Conservation (phyloP, 2,329 filamentous ascomycete genomes). For the Pseudocercospora macadamiae region DNA sequence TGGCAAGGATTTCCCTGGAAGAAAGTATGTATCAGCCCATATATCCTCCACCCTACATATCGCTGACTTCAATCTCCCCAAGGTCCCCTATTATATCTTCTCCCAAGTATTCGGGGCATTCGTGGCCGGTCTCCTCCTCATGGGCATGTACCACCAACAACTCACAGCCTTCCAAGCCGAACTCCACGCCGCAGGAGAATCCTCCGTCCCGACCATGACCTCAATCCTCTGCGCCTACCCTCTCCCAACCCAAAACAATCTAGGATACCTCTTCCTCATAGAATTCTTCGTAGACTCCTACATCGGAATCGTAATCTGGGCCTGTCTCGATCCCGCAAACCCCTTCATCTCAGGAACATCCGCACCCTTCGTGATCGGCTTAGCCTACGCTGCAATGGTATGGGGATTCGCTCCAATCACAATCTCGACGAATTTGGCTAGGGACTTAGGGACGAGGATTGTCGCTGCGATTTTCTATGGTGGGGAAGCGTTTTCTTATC, state of each 20-base stretch:
- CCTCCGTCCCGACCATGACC: constrained; percentile 37
- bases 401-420: constrained; percentile 62
- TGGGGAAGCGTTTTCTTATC: constrained; percentile 52
- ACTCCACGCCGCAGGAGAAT: constrained; percentile 43
- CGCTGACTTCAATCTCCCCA: not conserved
- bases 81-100: constrained; percentile 58
- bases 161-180: constrained; percentile 47
- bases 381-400: constrained; percentile 55
- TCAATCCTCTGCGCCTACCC: constrained; percentile 59
- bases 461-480: constrained; percentile 63
- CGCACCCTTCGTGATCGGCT: constrained; percentile 59
- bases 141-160: constrained; percentile 61
- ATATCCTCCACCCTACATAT: not conserved
- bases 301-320: constrained; percentile 62
- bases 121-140: constrained; percentile 57
- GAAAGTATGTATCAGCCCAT: constrained; percentile 43
- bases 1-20: constrained; percentile 64
- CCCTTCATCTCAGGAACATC: constrained; percentile 55
- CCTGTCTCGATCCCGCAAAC: constrained; percentile 60
- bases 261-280: constrained; percentile 61
- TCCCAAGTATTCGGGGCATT: constrained; percentile 60
- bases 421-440: constrained; percentile 60
- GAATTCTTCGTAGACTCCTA: constrained; percentile 64
- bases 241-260: constrained; percentile 52
- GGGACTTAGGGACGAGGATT: constrained; percentile 62